phyloP scores from a whole-genome alignment of 179 eudicot genomes.

The Beta lomatogona region DNA sequence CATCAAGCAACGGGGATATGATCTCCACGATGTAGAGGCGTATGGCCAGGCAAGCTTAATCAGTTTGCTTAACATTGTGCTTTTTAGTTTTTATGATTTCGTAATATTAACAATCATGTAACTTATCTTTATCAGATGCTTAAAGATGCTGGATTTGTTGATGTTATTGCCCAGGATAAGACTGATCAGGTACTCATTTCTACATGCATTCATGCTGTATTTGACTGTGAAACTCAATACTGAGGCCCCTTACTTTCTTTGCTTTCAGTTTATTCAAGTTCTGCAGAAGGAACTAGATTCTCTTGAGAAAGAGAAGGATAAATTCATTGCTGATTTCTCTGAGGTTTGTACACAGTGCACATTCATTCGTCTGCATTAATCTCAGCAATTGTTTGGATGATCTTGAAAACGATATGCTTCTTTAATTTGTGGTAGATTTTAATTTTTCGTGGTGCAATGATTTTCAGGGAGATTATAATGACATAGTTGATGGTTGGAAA shows the following conservation, averaged over 20 bases:
- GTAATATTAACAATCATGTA: background rate
- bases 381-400: background rate
- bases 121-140: slow-evolving; percentile 63
- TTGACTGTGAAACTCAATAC: background rate
- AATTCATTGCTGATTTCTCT: slow-evolving; percentile 78
- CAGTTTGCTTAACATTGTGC: background rate
- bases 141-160: slow-evolving; percentile 81
- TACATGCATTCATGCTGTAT: background rate
- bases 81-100: background rate
- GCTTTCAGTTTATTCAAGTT: slow-evolving; percentile 71
- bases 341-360: slow-evolving; percentile 48
- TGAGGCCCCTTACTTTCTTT: slow-evolving; percentile 1
- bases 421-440: no score
- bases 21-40: slow-evolving; percentile 83
- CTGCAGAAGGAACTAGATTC: slow-evolving; percentile 65
- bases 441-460: background rate
- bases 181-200: slow-evolving; percentile 66
- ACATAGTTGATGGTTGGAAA: slow-evolving; percentile 93
- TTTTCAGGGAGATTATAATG: slow-evolving; percentile 81
- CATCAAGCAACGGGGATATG: slow-evolving; percentile 94
- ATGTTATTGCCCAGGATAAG: slow-evolving; percentile 88
- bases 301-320: slow-evolving; percentile 76
- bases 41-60: slow-evolving; percentile 73
- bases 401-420: background rate
- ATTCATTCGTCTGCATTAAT: background rate